Percentiles rank a stretch among this genome's conserved stretches.
Conservation (phyloP, 2,329 filamentous ascomycete species). For the Penicillium capsulatum region DNA sequence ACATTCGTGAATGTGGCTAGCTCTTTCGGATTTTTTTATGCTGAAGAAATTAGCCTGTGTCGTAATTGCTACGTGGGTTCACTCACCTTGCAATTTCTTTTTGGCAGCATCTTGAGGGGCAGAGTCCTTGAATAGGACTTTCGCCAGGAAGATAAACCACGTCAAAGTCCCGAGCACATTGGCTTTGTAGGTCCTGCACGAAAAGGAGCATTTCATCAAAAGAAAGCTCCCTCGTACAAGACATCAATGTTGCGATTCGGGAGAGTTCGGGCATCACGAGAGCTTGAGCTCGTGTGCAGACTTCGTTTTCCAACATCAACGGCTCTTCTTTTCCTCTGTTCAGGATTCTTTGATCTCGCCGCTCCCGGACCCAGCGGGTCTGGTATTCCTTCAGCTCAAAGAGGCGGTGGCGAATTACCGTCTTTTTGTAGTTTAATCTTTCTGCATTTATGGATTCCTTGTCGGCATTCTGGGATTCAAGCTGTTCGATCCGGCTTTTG, state of each 20-base stretch:
- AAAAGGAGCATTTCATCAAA: constrained; percentile 18
- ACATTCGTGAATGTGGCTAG: constrained; percentile 6
- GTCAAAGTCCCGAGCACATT: constrained; percentile 14
- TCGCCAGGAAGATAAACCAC: constrained; percentile 17
- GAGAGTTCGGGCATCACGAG: constrained; percentile 18
- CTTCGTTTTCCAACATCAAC: constrained; percentile 4
- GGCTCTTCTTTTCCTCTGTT: constrained; percentile 12
- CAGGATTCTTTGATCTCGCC: constrained; percentile 15
- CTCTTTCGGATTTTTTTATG: constrained; percentile 6
- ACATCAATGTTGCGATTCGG: constrained; percentile 12
- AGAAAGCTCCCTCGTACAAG: constrained; percentile 9
- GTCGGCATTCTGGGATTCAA: constrained; percentile 4
- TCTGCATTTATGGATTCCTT: constrained; percentile 6
- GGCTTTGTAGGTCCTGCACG: constrained; percentile 9
- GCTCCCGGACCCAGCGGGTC: constrained; percentile 14
- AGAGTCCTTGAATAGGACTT: constrained; percentile 10
- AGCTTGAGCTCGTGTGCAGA: constrained; percentile 12
- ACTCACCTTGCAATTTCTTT: constrained; percentile 14
- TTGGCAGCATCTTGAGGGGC: constrained; percentile 7
- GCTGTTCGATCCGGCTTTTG: constrained; percentile 10
- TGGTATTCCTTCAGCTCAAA: constrained; percentile 14
- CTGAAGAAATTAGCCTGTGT: constrained; percentile 10
- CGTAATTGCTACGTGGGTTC: constrained; percentile 1
- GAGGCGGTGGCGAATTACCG: constrained; percentile 9
- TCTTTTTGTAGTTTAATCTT: constrained; percentile 15